phyloP scores from a whole-genome alignment of 2,329 filamentous ascomycete species.

The Colletotrichum sp. region DNA sequence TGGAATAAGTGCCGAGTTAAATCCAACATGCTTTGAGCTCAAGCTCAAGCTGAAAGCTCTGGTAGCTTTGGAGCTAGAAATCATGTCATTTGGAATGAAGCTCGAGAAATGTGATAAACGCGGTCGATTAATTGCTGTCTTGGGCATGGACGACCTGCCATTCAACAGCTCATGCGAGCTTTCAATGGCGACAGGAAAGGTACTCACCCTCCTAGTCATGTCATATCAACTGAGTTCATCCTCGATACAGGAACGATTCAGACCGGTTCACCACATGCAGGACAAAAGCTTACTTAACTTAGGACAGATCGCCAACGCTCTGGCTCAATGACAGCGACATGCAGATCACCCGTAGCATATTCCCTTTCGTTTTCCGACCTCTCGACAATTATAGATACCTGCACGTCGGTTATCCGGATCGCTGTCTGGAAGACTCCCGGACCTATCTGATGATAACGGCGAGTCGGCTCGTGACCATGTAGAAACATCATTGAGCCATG shows the following conservation, averaged over 20 bases:
- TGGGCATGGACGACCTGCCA: background rate
- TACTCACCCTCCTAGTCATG: background rate
- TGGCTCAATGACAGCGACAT: background rate
- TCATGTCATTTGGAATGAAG: background rate
- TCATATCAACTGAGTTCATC: background rate
- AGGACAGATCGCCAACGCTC: background rate
- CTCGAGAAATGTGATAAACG: background rate
- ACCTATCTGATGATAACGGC: background rate
- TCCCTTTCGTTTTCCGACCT: background rate
- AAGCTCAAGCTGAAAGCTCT: background rate
- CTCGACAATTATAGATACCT: background rate
- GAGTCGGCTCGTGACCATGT: background rate
- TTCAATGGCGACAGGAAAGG: background rate
- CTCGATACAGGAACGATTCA: background rate
- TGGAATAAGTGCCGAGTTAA: background rate
- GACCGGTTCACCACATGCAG: background rate
- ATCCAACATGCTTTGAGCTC: background rate
- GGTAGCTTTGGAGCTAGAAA: background rate
- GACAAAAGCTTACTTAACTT: background rate
- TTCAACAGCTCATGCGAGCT: background rate
- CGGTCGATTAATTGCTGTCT: background rate
- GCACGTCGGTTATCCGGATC: background rate
- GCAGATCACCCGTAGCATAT: background rate
- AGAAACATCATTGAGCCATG: background rate
- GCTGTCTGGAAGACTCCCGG: background rate